Conservation (phyloP, 106 monocot species). For the Apostasia ramifera region DNA sequence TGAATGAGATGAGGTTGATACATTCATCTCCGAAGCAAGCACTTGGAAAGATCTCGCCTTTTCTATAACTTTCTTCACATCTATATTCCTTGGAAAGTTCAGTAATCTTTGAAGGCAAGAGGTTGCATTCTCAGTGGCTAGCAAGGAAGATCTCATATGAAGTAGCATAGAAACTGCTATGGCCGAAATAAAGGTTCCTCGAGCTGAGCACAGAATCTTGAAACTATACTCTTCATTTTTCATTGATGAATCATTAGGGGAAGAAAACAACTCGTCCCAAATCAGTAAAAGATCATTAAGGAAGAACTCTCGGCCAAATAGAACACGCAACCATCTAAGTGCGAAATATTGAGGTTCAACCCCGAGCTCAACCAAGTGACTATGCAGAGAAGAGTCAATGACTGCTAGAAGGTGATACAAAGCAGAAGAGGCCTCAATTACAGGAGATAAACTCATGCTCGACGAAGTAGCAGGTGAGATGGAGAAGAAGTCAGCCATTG, state of each 20-base stretch:
- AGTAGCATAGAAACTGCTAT: conserved; percentile 77
- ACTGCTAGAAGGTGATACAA: conserved; percentile 61
- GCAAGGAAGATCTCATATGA: conserved; percentile 49
- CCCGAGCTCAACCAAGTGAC: conserved; percentile 60
- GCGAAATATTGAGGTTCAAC: conserved; percentile 89
- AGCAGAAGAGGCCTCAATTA: conserved; percentile 65
- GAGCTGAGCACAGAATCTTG: conserved; percentile 37
- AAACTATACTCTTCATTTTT: conserved; percentile 31
- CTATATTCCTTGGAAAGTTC: conserved; percentile 59
- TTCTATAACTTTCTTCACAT: conserved; percentile 56
- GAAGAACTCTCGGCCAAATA: conserved; percentile 76
- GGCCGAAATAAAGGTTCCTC: conserved; percentile 53
- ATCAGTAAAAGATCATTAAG: conserved; percentile 55
- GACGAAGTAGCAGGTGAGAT: conserved; percentile 22
- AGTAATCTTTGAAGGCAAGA: conserved; percentile 65
- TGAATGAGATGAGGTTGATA: conserved; percentile 6
- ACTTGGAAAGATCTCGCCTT: conserved; percentile 58
- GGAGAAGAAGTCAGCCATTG: conserved; percentile 73
- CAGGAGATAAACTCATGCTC: conserved; percentile 46
- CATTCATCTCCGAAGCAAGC: conserved; percentile 41
- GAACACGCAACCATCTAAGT: conserved; percentile 73
- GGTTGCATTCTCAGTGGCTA: conserved; percentile 68
- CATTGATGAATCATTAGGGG: conserved; percentile 19
- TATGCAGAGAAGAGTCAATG: conserved; percentile 58
- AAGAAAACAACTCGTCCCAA: conserved; percentile 84